Base-by-base conservation (phyloP, 352 stramenopile genomes). In the Pythium brachiatum region DNA sequence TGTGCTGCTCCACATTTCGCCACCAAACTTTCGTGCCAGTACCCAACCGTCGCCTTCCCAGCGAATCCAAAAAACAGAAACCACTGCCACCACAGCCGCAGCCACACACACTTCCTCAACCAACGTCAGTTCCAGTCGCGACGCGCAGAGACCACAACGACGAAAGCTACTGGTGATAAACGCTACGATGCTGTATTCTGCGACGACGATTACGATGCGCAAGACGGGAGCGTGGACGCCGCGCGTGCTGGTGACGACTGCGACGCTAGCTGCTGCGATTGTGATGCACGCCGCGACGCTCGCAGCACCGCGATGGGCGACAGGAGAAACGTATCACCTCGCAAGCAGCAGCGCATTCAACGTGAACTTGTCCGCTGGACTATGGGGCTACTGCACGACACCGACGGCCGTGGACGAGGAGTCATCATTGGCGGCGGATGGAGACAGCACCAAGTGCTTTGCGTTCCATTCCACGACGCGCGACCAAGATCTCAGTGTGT, bases 371-470 rank as follows among this genome's bases (percentile, higher is more conserved):
- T 36, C 47, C 12, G 64, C 59, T 0, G 64, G 64, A 7, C 39
- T 72, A 8, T 72, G 64, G 64, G 64, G 64, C 15, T 72, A 72
- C 48, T 72, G 64, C 26, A 57, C 43, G 34, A 66, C 52, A 7
- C 57, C 64, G 36, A 66, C 50, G 18, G 36, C 53, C 7, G 41
- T 63, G 7, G 57, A 57, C 27, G 48, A 20, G 2, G 44, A n/a
- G 16, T 52, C 57, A 12, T 23, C 41, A 0, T 3, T 41, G 7
- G 21, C 54, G 3, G 26, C 13, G 15, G 39, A 55, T 7, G 16
- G 13, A 5, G 23, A 20, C 16, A 57, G 47, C 20, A 39, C 65
- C 34, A 43, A 53, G 15, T 71, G 64, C 39, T 62, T 53, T 20
- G 51, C 57, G 12, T 71, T 71, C 53, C 64, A 63, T 21, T 66